A percentile compares a stretch with the other conserved stretches of the same genome.
Conservation (phyloP, 768 basidiomycete species). For the Kwoniella heveanensis region DNA sequence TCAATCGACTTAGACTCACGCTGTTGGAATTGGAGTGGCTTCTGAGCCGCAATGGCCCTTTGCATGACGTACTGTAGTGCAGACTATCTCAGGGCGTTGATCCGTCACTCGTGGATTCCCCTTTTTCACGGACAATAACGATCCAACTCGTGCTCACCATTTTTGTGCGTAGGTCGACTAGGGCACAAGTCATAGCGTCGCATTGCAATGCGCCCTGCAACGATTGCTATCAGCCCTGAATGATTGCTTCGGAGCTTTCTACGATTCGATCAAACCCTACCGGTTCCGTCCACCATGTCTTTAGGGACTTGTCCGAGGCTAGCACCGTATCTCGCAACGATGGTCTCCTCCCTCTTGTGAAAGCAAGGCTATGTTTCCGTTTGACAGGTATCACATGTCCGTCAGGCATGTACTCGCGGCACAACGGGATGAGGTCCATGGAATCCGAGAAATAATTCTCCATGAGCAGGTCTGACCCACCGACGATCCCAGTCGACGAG, state of each 20-base stretch:
- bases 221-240: neutral
- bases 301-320: constrained; percentile 1
- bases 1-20: constrained; percentile 7
- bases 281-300: constrained; percentile 13
- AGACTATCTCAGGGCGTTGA: neutral
- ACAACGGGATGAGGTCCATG: too few relatives aligned
- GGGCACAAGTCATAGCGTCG: constrained; percentile 19
- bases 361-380: constrained; percentile 5
- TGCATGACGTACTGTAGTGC: constrained; percentile 8
- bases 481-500: constrained; percentile 16
- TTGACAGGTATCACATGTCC: too few relatives aligned
- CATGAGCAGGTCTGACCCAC: constrained; percentile 2
- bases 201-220: constrained; percentile 6
- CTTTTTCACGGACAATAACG: neutral
- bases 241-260: too few relatives aligned
- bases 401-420: too few relatives aligned
- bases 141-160: constrained; percentile 4
- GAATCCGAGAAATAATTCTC: neutral
- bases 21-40: constrained; percentile 4
- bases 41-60: constrained; percentile 7
- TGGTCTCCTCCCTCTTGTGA: constrained; percentile 14
- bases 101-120: too few relatives aligned
- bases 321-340: constrained; percentile 7
- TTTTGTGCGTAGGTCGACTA: constrained; percentile 7
- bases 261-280: neutral